phyloP scores from a whole-genome alignment of 495 filamentous ascomycete genomes.

The Alectoria sarmentosa region DNA sequence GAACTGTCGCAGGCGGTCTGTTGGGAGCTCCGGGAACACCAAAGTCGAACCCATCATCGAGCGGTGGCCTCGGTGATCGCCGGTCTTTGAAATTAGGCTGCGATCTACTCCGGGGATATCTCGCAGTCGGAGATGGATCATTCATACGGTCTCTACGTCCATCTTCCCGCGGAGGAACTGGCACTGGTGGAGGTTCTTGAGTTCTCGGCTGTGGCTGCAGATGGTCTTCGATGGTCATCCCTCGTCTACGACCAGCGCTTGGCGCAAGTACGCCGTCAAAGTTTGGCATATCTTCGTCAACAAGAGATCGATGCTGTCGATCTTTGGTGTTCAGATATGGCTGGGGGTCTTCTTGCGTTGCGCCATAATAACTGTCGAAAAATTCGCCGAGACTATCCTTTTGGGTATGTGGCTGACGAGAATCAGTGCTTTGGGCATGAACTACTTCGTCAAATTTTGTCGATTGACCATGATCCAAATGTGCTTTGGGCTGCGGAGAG shows the following conservation, averaged over 20 bases:
- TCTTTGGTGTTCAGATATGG: background rate
- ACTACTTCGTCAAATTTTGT: constrained; percentile 21
- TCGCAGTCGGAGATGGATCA: constrained; percentile 32
- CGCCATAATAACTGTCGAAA: constrained; percentile 23
- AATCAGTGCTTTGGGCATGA: constrained; percentile 15
- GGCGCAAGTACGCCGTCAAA: constrained; percentile 58
- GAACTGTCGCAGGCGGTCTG: constrained; percentile 19
- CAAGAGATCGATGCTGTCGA: background rate
- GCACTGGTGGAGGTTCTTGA: constrained; percentile 19
- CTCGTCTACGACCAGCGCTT: constrained; percentile 27
- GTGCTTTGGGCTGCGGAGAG: background rate
- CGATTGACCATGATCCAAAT: constrained; percentile 11
- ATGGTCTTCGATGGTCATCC: constrained; percentile 45
- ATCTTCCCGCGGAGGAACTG: constrained; percentile 3
- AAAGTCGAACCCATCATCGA: constrained; percentile 52
- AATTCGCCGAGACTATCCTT: constrained; percentile 23
- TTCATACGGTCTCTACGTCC: constrained; percentile 1
- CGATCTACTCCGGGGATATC: constrained; percentile 49
- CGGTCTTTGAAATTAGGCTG: constrained; percentile 57
- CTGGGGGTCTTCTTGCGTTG: constrained; percentile 11
- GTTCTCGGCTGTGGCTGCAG: constrained; percentile 29
- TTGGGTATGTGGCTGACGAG: constrained; percentile 22
- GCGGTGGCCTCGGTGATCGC: constrained; percentile 45
- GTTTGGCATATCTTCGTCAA: constrained; percentile 59
- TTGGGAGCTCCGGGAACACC: constrained; percentile 60